Percentiles rank a stretch among this genome's conserved stretches.
Conservation (phyloP, 306 rosid genomes). For the Dalbergia cochinchinensis region DNA sequence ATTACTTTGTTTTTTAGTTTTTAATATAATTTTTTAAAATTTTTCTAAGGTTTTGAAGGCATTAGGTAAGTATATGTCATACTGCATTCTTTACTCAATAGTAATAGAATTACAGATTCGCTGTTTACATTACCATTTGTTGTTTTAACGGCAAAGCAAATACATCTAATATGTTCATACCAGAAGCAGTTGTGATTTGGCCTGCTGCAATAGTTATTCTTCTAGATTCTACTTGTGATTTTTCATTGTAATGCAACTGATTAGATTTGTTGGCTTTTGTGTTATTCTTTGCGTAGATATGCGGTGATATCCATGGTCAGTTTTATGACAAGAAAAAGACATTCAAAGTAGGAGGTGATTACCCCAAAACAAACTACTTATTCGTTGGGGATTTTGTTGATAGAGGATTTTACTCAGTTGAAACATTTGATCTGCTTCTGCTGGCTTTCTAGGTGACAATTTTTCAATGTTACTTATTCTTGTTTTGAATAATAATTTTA, state of each 20-base stretch:
- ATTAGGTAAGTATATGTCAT: background rate
- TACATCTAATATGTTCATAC: background rate
- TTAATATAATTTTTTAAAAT: background rate
- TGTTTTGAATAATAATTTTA: background rate
- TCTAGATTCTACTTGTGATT: conserved; percentile 32
- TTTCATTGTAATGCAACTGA: conserved; percentile 25
- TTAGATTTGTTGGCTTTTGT: conserved; percentile 22
- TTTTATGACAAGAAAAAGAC: conserved; percentile 99
- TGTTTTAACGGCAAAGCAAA: background rate
- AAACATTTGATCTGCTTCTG: conserved; percentile 90
- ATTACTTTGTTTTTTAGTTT: background rate
- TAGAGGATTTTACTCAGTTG: conserved; percentile 94
- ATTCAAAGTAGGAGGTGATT: conserved; percentile 98
- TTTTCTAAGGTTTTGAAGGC: background rate
- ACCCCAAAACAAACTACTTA: conserved; percentile 94
- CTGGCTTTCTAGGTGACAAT: conserved; percentile 89
- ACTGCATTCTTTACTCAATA: background rate
- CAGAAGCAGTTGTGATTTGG: conserved; percentile 10
- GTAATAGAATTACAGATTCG: background rate
- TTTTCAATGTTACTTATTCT: conserved; percentile 6
- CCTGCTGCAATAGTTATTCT: background rate
- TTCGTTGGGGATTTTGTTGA: conserved; percentile 99
- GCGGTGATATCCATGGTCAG: conserved; percentile 99
- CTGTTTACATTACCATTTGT: background rate
- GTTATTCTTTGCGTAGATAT: conserved; percentile 66